Base-by-base conservation (phyloP, 768 basidiomycete genomes). In the Tulasnella sp. region DNA sequence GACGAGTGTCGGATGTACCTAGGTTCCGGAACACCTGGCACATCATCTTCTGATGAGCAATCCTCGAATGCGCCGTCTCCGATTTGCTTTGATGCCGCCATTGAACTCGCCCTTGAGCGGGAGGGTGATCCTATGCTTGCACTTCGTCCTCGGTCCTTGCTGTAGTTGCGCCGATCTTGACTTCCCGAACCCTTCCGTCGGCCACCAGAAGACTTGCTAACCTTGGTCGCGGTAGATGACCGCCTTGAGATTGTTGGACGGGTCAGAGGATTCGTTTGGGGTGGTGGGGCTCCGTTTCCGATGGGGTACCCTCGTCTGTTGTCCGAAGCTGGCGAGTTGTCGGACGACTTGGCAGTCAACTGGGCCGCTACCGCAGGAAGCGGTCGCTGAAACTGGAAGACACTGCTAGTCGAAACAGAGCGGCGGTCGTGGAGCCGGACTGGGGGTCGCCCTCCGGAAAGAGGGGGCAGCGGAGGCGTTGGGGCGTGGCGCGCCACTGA, bases 381-480 rank as follows among this genome's bases (percentile, higher is more conserved):
- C 52, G 34, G 72, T 12, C 22, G 22, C 25, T 54, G 45, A 40
- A 64, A 54, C 11, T 58, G 73, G 34, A 52, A 67, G 42, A 74
- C 34, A 22, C 29, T 52, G 54, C 73, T 67, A 15, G 52, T 58
- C 22, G 73, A 74, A 31, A 58, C 73, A 25, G 42, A 8, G n/a
- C 73, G 45, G 19, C 73, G 42, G 31, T 74, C 73, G n/a, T 12
- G 29, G 15, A 37, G 34, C n/a, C 58, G 29, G 37, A 37, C 19
- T 25, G 45, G 37, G 1, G 36, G 73, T 25, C 54, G 45, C n/a
- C 29, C 37, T 4, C 45, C 42, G 69, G 77, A 81, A 77, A 75
- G 84, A 76, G 78, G 82, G 67, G 54, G 81, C 54, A 77, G 78
- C 4, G 81, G 81, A 79, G 80, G n/a, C 77, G n/a, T 72, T 22